phyloP scores from a whole-genome alignment of 495 filamentous ascomycete species.

The Aspergillus diversus region DNA sequence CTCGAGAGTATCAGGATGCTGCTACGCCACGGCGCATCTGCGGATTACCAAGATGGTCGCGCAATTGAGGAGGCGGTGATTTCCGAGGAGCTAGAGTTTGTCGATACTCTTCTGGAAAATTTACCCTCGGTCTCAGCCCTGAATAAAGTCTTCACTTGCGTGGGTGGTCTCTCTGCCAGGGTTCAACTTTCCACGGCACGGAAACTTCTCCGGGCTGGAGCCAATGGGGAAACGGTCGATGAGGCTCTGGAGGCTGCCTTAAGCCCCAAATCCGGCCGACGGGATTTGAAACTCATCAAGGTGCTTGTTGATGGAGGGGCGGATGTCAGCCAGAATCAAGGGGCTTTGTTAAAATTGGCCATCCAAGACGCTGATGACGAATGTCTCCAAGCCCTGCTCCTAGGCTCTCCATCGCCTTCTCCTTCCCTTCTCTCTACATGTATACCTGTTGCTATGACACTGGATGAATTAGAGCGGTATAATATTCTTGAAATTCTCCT shows the following conservation, averaged over 20 bases:
- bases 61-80: constrained; percentile 13
- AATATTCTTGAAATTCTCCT: constrained; percentile 15
- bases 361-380: constrained; percentile 5
- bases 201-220: constrained; percentile 14
- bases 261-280: not conserved
- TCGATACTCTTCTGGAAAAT: constrained; percentile 8
- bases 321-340: constrained; percentile 12
- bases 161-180: not conserved
- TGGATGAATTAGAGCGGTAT: not conserved
- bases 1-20: constrained; percentile 13
- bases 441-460: constrained; percentile 6
- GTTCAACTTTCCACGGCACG: constrained; percentile 1
- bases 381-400: constrained; percentile 10
- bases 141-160: constrained; percentile 11
- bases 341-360: constrained; percentile 3
- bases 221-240: constrained; percentile 13
- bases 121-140: constrained; percentile 4
- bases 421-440: constrained; percentile 1
- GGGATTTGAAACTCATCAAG: constrained; percentile 10
- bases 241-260: constrained; percentile 6
- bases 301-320: constrained; percentile 12
- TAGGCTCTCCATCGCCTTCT: constrained; percentile 10
- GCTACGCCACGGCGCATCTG: constrained; percentile 9
- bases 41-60: constrained; percentile 7
- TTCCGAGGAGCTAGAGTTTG: constrained; percentile 8